Percentiles rank a stretch among this genome's conserved stretches.
These are phyloP conservation scores for Cinnamomum chago DNA, from an alignment of 164 flowering plant genomes.

Conservation along the genomic window DNA sequence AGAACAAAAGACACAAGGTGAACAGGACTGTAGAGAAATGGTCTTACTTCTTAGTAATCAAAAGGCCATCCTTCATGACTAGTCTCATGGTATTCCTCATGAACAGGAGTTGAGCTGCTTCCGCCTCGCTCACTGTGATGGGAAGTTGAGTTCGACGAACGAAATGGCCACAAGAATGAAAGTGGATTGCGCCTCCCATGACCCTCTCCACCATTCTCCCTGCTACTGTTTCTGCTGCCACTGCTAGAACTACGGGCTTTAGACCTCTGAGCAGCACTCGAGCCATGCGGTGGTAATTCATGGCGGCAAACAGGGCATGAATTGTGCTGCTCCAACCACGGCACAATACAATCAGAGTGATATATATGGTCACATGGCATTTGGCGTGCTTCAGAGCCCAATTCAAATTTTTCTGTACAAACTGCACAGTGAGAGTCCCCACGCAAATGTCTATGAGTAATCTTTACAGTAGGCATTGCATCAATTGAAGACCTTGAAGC, in stretches of 20 bases:
- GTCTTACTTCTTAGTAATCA: constrained; percentile 30
- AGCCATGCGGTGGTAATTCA: constrained; percentile 45
- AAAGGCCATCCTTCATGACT: constrained; percentile 62
- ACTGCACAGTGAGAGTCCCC: constrained; percentile 76
- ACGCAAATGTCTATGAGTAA: constrained; percentile 62
- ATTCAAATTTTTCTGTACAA: constrained; percentile 72
- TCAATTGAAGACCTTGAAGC: constrained; percentile 69
- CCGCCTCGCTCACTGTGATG: constrained; percentile 31
- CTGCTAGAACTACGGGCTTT: constrained; percentile 26
- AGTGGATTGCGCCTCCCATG: constrained; percentile 55
- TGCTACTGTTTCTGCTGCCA: constrained; percentile 18
- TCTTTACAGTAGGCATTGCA: constrained; percentile 74
- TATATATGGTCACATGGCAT: constrained; percentile 83
- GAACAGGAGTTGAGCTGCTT: constrained; percentile 34
- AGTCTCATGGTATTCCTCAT: constrained; percentile 34
- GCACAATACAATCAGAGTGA: constrained; percentile 77
- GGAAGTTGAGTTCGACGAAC: constrained; percentile 49
- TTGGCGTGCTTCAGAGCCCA: constrained; percentile 64
- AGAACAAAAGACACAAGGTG: constrained; percentile 5
- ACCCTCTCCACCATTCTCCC: constrained; percentile 28
- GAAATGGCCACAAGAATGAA: constrained; percentile 76
- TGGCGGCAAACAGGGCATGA: constrained; percentile 89
- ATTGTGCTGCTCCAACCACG: constrained; percentile 81
- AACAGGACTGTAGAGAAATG: neutral
- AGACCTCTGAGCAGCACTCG: constrained; percentile 19